Evolutionary conservation across 176 grass and related monocot genomes (phyloP).

Genomic region (Canna indica): DNA sequence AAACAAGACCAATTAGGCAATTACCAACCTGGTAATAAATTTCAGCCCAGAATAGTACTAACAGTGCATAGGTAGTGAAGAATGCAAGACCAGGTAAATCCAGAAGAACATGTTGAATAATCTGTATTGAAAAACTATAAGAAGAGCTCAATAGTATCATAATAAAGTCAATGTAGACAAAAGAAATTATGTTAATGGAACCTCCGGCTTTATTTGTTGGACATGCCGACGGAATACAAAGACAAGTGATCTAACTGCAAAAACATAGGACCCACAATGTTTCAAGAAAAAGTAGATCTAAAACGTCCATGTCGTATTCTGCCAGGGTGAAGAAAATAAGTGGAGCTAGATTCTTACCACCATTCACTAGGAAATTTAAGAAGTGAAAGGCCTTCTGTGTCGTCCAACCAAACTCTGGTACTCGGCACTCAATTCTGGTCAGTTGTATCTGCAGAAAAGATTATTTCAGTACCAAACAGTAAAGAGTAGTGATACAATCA

Average conservation of each 20-base stretch:
- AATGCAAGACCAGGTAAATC: conserved; percentile 78
- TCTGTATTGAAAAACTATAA: conserved; percentile 21
- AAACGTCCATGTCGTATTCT: not conserved
- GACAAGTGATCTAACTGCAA: conserved; percentile 8
- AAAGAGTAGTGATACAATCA: not conserved
- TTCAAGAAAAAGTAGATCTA: not conserved
- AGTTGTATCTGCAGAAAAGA: conserved; percentile 54
- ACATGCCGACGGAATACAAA: not conserved
- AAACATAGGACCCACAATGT: not conserved
- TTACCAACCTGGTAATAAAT: conserved; percentile 64
- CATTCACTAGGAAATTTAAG: conserved; percentile 75
- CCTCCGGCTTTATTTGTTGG: not conserved
- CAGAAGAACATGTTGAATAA: conserved; percentile 71
- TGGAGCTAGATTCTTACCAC: conserved; percentile 18
- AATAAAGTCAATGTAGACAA: not conserved
- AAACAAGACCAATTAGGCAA: not conserved
- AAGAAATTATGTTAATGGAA: not conserved
- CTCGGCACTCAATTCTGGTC: conserved; percentile 59
- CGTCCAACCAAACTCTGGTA: conserved; percentile 94
- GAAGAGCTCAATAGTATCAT: not conserved
- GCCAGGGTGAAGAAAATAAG: not conserved
- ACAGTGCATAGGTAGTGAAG: conserved; percentile 75
- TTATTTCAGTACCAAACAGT: not conserved
- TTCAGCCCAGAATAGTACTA: conserved; percentile 87
- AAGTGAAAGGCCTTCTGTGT: conserved; percentile 84